Conservation (phyloP, 129 eudicot genomes). For the Scalesia atractyloides region DNA sequence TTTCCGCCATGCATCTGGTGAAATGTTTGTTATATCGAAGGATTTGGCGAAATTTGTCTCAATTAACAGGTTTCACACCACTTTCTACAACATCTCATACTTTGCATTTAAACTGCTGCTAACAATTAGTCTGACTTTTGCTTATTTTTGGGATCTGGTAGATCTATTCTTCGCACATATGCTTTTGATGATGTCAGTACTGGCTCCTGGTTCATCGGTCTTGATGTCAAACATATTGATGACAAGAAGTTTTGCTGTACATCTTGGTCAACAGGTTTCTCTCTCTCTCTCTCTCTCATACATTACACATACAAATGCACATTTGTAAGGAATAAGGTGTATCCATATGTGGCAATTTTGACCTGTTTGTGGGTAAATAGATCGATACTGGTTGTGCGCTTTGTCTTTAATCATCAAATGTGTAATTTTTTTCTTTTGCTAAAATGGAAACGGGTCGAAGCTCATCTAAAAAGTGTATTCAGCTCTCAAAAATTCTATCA, state of each 20-base stretch:
- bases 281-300: slow-evolving; percentile 21
- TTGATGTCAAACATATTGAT: slow-evolving; percentile 80
- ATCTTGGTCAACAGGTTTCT: slow-evolving; percentile 91
- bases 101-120: not conserved
- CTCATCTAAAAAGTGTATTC: not conserved
- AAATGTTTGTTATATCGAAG: slow-evolving; percentile 81
- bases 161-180: slow-evolving; percentile 81
- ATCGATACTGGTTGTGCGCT: not conserved
- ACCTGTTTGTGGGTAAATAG: not conserved
- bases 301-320: not conserved
- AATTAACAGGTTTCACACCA: slow-evolving; percentile 63
- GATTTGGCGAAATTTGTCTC: slow-evolving; percentile 88
- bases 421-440: not conserved
- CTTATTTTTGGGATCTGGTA: slow-evolving; percentile 38
- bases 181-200: slow-evolving; percentile 97
- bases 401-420: not conserved
- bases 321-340: not conserved
- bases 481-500: not conserved
- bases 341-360: not conserved
- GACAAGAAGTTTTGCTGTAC: slow-evolving; percentile 90
- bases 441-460: not conserved
- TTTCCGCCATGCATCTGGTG: slow-evolving; percentile 97
- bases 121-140: slow-evolving; percentile 23
- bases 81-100: slow-evolving; percentile 9
- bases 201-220: slow-evolving; percentile 97